These are phyloP conservation scores for Phaeoacremonium minimum DNA, from an alignment of 2,329 filamentous ascomycete genomes.

Conservation along the genomic window DNA sequence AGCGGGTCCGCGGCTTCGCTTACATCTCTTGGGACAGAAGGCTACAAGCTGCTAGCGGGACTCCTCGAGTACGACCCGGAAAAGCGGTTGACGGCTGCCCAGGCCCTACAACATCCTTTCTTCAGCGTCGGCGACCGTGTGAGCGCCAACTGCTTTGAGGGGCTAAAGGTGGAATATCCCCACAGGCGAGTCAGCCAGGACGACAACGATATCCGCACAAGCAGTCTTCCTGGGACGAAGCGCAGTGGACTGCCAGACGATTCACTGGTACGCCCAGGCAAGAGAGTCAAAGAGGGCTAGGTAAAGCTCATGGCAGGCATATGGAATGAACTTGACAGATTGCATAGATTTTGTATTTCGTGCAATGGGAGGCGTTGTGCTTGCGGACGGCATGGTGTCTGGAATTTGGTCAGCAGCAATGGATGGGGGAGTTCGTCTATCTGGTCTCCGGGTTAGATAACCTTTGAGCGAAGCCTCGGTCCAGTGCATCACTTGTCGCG, in stretches of 20 bases:
- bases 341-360: too few species aligned
- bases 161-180: conserved; percentile 83
- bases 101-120: conserved; percentile 87
- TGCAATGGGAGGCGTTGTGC: too few species aligned
- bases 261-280: conserved; percentile 56
- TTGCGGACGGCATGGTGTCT: too few species aligned
- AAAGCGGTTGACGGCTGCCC: conserved; percentile 79
- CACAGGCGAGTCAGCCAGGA: conserved; percentile 87
- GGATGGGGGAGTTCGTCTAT: too few species aligned
- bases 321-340: too few species aligned
- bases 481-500: too few species aligned
- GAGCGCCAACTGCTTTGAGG: conserved; percentile 84
- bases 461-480: too few species aligned
- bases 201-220: conserved; percentile 91
- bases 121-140: conserved; percentile 73
- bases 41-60: conserved; percentile 75
- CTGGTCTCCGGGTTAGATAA: too few species aligned
- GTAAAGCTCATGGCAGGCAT: too few species aligned
- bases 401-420: too few species aligned
- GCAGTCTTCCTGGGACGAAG: conserved; percentile 87
- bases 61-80: conserved; percentile 91
- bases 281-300: conserved; percentile 55
- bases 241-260: conserved; percentile 83
- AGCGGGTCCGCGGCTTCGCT: conserved; percentile 30
- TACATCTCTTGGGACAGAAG: conserved; percentile 67